These are phyloP conservation scores for Coniochaeta prunicola DNA, from an alignment of 2,329 filamentous ascomycete genomes.

Conservation along the genomic window DNA sequence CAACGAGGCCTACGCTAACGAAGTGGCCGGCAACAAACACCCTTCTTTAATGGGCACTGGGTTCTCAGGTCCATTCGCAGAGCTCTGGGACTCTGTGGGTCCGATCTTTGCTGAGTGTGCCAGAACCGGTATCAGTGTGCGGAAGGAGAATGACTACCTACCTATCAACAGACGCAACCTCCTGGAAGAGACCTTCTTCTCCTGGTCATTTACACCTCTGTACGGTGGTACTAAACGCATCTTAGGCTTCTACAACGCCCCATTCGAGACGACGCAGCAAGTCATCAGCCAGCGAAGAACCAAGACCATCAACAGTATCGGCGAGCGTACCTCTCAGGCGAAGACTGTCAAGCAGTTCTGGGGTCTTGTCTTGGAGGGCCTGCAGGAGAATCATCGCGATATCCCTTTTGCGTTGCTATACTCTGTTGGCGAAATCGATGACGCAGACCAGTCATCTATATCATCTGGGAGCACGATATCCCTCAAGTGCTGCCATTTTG, in stretches of 20 bases:
- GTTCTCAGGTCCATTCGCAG: conserved; percentile 49
- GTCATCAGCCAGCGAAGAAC: conserved; percentile 24
- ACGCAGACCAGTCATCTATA: conserved; percentile 24
- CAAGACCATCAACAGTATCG: conserved; percentile 24
- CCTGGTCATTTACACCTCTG: conserved; percentile 29
- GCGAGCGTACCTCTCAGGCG: conserved; percentile 20
- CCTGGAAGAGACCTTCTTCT: conserved; percentile 30
- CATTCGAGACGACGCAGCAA: conserved; percentile 27
- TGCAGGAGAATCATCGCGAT: conserved; percentile 27
- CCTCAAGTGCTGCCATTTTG: conserved; percentile 25
- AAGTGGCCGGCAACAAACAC: conserved; percentile 56
- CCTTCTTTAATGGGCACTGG: conserved; percentile 52
- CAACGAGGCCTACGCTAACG: conserved; percentile 50
- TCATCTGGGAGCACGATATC: conserved; percentile 28
- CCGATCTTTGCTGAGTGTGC: conserved; percentile 26
- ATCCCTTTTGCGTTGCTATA: conserved; percentile 33
- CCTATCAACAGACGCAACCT: conserved; percentile 24
- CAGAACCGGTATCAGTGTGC: conserved; percentile 23
- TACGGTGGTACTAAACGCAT: conserved; percentile 27
- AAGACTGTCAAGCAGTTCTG: conserved; percentile 27
- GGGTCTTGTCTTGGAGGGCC: conserved; percentile 21
- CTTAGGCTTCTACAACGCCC: conserved; percentile 31
- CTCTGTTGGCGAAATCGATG: conserved; percentile 29
- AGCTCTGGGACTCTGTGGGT: conserved; percentile 29
- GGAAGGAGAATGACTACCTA: conserved; percentile 25